phyloP scores from a whole-genome alignment of 129 eudicot species.

The Escallonia rubra region DNA sequence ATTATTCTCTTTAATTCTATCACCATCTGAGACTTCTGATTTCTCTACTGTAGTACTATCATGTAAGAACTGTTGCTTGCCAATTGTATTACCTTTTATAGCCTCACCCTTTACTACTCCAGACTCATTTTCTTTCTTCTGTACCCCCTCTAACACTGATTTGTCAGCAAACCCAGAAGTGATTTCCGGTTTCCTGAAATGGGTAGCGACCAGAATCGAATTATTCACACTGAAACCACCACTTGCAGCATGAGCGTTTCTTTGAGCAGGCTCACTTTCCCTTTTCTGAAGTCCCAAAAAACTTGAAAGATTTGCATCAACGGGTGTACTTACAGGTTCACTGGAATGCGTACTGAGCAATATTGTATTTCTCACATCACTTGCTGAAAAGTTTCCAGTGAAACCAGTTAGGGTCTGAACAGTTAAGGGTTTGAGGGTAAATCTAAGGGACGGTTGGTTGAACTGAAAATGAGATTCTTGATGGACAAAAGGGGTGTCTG shows the following conservation, averaged over 20 bases:
- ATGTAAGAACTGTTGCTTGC: not conserved
- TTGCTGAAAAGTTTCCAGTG: slow-evolving; percentile 19
- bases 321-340: slow-evolving; percentile 35
- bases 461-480: slow-evolving; percentile 40
- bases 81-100: slow-evolving; percentile 1
- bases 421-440: slow-evolving; percentile 3
- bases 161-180: slow-evolving; percentile 5
- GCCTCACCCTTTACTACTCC: not conserved
- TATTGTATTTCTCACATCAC: slow-evolving; percentile 14
- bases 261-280: slow-evolving; percentile 9
- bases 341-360: slow-evolving; percentile 33
- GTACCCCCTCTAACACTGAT: slow-evolving; percentile 6
- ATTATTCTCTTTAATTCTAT: slow-evolving; percentile 19
- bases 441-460: slow-evolving; percentile 10
- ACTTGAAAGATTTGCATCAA: slow-evolving; percentile 15
- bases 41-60: slow-evolving; percentile 13
- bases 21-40: slow-evolving; percentile 15
- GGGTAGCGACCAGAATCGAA: slow-evolving; percentile 9
- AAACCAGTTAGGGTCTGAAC: slow-evolving; percentile 22
- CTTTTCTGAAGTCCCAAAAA: slow-evolving; percentile 17
- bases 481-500: slow-evolving; percentile 24
- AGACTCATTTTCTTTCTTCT: slow-evolving; percentile 7
- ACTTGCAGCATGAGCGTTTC: slow-evolving; percentile 18
- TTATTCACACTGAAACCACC: slow-evolving; percentile 16
- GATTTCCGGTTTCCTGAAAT: slow-evolving; percentile 6